A percentile compares a stretch with the other conserved stretches of the same genome.
Conservation (phyloP, 169 alveolate species). For the Eimeria acervulina region DNA sequence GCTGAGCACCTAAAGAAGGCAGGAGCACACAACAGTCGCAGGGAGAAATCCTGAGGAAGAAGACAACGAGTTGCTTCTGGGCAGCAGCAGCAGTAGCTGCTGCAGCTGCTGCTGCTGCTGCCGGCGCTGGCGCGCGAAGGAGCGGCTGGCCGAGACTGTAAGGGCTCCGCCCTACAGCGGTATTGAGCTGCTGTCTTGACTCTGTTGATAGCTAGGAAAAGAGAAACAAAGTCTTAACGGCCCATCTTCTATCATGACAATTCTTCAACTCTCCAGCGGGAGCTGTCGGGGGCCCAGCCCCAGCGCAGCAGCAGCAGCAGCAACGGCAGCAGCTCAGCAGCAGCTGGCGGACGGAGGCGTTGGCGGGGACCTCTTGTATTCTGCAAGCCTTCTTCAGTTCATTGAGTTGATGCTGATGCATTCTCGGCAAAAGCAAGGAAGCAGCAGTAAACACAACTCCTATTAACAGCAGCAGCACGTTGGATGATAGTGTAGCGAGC, state of each 20-base stretch:
- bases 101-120: conserved; percentile 20
- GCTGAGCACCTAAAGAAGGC: conserved; percentile 5
- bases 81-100: conserved; percentile 5
- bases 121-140: background rate
- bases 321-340: background rate
- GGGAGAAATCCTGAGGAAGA: background rate
- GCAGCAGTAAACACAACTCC: background rate
- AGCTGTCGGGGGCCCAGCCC: conserved; percentile 29
- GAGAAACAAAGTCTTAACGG: background rate
- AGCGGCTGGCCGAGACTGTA: background rate
- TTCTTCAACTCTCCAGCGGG: background rate
- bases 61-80: conserved; percentile 31
- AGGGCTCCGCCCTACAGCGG: conserved; percentile 8
- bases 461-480: background rate
- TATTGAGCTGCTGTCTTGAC: background rate
- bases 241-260: background rate
- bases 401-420: background rate
- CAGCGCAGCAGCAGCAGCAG: conserved; percentile 10
- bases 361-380: background rate
- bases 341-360: background rate
- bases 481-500: background rate
- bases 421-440: background rate
- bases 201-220: background rate
- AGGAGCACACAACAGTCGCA: conserved; percentile 9
- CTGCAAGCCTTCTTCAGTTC: background rate